Percentiles rank a stretch among this genome's conserved stretches.
Evolutionary conservation across 345 rosid species (phyloP).

Genomic region (Hibiscus syriacus): DNA sequence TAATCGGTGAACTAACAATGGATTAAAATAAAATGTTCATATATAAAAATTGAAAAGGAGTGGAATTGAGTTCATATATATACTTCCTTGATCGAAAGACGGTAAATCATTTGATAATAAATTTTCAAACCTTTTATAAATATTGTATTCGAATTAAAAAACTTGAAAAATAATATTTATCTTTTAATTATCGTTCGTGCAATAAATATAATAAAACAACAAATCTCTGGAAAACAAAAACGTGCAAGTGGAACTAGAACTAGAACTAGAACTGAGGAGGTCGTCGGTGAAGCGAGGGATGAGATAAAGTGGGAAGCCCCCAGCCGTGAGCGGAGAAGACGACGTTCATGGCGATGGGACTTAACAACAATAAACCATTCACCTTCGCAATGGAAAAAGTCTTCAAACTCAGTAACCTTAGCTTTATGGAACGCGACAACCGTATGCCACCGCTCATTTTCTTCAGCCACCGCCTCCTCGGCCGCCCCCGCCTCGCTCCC

Average conservation of each 20-base stretch:
- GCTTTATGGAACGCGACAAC: constrained; percentile 43
- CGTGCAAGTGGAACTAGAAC: too few species aligned
- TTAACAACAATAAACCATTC: constrained; percentile 24
- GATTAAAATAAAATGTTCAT: too few species aligned
- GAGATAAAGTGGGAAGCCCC: constrained; percentile 60
- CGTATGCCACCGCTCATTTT: constrained; percentile 39
- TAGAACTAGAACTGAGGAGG: too few species aligned
- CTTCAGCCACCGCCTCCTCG: constrained; percentile 32
- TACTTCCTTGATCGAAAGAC: too few species aligned
- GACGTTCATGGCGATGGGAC: constrained; percentile 30
- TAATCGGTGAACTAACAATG: too few species aligned
- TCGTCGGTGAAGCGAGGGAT: constrained; percentile 12
- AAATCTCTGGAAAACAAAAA: neutral
- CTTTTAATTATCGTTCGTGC: too few species aligned
- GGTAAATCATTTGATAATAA: too few species aligned
- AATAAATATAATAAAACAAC: neutral
- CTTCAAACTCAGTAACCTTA: constrained; percentile 25
- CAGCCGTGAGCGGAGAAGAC: constrained; percentile 46
- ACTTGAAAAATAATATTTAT: too few species aligned
- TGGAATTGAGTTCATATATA: too few species aligned
- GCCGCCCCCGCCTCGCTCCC: constrained; percentile 19
- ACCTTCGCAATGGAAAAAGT: constrained; percentile 27
- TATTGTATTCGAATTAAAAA: too few species aligned
- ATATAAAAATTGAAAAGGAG: too few species aligned
- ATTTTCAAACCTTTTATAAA: too few species aligned